Evolutionary conservation across 164 flowering plant genomes (phyloP).

Genomic region (Euptelea pleiosperma): DNA sequence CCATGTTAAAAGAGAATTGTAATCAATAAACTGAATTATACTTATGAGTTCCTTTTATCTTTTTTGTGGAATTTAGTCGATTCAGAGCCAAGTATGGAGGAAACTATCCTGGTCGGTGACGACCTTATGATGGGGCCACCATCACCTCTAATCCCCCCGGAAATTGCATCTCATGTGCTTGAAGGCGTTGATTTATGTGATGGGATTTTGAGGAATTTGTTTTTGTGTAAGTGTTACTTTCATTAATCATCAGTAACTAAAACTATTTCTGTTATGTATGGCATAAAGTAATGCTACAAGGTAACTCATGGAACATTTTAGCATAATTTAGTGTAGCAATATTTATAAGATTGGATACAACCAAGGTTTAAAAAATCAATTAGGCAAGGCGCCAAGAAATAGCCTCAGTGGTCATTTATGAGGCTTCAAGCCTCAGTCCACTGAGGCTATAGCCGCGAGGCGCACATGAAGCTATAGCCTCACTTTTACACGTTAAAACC

Average conservation of each 20-base stretch:
- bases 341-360: not conserved
- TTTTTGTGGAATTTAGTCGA: constrained; percentile 48
- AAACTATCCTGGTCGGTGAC: constrained; percentile 91
- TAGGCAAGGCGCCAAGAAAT: too few species aligned
- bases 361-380: too few species aligned
- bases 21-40: too few species aligned
- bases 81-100: constrained; percentile 86
- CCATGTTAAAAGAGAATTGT: too few species aligned
- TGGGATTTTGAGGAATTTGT: constrained; percentile 77
- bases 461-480: too few species aligned
- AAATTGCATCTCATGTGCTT: constrained; percentile 93
- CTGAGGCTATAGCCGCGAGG: too few species aligned
- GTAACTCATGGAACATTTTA: not conserved
- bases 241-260: not conserved
- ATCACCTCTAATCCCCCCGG: constrained; percentile 86
- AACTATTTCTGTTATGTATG: too few species aligned
- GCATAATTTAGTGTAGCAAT: not conserved
- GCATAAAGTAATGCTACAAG: not conserved
- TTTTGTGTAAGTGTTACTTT: constrained; percentile 57
- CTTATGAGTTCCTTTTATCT: not conserved
- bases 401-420: too few species aligned
- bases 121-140: constrained; percentile 98
- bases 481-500: too few species aligned
- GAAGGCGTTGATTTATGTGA: constrained; percentile 90
- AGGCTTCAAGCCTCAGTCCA: too few species aligned